Conservation (phyloP, 129 eudicot genomes). For the Flaveria linearis region DNA sequence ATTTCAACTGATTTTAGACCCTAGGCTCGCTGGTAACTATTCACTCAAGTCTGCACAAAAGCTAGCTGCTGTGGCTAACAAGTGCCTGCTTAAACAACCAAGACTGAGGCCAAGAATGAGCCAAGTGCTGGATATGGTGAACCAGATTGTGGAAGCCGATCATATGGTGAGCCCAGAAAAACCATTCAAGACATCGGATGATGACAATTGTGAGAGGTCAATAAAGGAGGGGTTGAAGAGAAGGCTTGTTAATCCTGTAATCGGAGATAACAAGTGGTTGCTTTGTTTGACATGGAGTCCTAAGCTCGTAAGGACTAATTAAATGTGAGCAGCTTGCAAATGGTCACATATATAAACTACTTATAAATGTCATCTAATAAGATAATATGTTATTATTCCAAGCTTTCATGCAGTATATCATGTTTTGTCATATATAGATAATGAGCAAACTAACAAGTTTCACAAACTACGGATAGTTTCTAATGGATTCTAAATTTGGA, state of each 20-base stretch:
- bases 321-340: background rate
- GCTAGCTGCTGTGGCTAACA: slow-evolving; percentile 75
- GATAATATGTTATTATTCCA: background rate
- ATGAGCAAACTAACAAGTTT: too few species aligned
- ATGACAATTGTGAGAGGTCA: slow-evolving; percentile 31
- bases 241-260: slow-evolving; percentile 53
- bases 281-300: slow-evolving; percentile 46
- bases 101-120: slow-evolving; percentile 72
- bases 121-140: slow-evolving; percentile 61
- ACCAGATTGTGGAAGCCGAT: slow-evolving; percentile 45
- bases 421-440: background rate
- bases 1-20: slow-evolving; percentile 69
- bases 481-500: too few species aligned
- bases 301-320: slow-evolving; percentile 43
- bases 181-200: slow-evolving; percentile 13
- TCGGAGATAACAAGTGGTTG: slow-evolving; percentile 34
- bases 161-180: slow-evolving; percentile 24
- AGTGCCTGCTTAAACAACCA: slow-evolving; percentile 62
- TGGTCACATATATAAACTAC: background rate
- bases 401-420: background rate
- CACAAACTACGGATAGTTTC: too few species aligned
- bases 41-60: slow-evolving; percentile 64
- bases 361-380: background rate
- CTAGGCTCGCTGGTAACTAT: slow-evolving; percentile 57
- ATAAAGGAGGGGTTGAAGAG: slow-evolving; percentile 38